phyloP scores from a whole-genome alignment of 1,139 yeast genomes.

The Hemisphaericaspora xylofermentans region DNA sequence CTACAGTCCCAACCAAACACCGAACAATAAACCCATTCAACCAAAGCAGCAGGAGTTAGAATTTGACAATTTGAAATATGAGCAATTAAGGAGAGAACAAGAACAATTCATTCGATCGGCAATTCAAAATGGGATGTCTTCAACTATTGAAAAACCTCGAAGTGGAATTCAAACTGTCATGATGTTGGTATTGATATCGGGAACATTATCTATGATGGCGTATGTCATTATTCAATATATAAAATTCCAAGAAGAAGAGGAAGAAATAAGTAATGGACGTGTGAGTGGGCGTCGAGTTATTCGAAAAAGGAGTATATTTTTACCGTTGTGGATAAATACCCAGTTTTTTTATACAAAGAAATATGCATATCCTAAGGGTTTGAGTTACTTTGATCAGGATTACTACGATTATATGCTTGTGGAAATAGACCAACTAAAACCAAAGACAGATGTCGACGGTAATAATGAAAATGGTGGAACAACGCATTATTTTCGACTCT shows the following conservation, averaged over 20 bases:
- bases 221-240: conserved; percentile 25
- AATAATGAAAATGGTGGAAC: conserved; percentile 6
- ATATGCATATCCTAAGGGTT: conserved; percentile 25
- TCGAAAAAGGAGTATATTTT: conserved; percentile 18
- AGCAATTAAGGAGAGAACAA: conserved; percentile 15
- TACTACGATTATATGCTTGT: conserved; percentile 16
- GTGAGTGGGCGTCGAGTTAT: conserved; percentile 1
- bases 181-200: conserved; percentile 22
- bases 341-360: conserved; percentile 24
- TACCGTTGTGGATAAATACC: conserved; percentile 35
- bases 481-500: conserved; percentile 15
- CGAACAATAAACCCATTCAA: not conserved
- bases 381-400: conserved; percentile 28
- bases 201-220: conserved; percentile 24
- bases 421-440: conserved; percentile 17
- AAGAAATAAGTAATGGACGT: conserved; percentile 1
- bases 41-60: conserved; percentile 7
- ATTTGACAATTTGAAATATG: conserved; percentile 15
- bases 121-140: conserved; percentile 8
- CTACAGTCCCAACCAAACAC: not conserved
- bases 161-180: conserved; percentile 23
- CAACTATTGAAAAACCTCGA: conserved; percentile 7
- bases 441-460: conserved; percentile 1
- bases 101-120: conserved; percentile 14
- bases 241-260: conserved; percentile 16